phyloP scores from a whole-genome alignment of 768 basidiomycete genomes.

The Naganishia antarctica region DNA sequence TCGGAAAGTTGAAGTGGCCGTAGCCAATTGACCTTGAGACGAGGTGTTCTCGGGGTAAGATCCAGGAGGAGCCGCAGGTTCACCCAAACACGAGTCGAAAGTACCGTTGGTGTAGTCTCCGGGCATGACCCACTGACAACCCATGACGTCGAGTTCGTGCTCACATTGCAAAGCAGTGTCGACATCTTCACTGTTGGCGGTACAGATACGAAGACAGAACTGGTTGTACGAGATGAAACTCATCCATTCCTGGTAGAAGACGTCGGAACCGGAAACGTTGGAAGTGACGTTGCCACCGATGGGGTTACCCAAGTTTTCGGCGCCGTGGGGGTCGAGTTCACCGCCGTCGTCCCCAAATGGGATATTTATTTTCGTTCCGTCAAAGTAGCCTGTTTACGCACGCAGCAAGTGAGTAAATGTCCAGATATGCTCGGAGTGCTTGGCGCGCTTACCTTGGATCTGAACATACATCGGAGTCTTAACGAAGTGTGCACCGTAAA shows the following conservation, averaged over 20 bases:
- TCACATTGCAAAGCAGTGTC: constrained; percentile 50
- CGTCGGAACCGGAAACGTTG: constrained; percentile 48
- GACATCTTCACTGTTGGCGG: constrained; percentile 52
- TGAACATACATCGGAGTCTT: constrained; percentile 15
- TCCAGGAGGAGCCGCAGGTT: constrained; percentile 52
- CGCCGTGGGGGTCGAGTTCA: constrained; percentile 35
- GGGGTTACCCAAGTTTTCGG: constrained; percentile 50
- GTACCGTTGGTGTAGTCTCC: constrained; percentile 47
- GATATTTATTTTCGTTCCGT: constrained; percentile 47
- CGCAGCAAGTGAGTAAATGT: too few species aligned
- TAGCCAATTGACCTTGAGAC: constrained; percentile 3
- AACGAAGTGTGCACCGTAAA: constrained; percentile 45
- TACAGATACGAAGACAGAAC: constrained; percentile 54
- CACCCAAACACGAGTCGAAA: constrained; percentile 54
- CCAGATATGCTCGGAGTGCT: neutral
- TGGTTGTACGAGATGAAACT: constrained; percentile 52
- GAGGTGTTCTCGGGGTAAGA: constrained; percentile 46
- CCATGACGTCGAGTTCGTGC: constrained; percentile 50
- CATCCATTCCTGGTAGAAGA: constrained; percentile 54
- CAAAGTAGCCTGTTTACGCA: too few species aligned
- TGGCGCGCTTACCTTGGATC: constrained; percentile 21
- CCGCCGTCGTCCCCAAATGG: constrained; percentile 42
- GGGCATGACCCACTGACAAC: constrained; percentile 35
- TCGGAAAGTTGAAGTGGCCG: constrained; percentile 47
- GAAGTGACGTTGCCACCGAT: constrained; percentile 51